Conservation (phyloP, 164 flowering plant genomes). For the Stephania yunnanensis region DNA sequence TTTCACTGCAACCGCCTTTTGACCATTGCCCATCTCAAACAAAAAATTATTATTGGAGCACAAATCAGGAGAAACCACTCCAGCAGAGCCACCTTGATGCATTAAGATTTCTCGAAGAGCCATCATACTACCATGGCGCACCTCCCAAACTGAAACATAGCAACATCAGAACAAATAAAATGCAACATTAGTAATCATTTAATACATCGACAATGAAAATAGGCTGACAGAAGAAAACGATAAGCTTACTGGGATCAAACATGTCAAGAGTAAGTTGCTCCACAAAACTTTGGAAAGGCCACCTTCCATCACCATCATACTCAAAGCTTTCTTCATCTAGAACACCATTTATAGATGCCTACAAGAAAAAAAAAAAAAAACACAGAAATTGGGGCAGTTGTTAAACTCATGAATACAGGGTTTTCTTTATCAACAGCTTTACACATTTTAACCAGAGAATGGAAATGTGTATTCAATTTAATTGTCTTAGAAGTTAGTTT, state of each 20-base stretch:
- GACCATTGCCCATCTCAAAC: slow-evolving; percentile 26
- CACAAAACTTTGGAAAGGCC: slow-evolving; percentile 86
- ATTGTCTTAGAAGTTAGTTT: no score
- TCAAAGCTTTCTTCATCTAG: slow-evolving; percentile 56
- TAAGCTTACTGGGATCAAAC: slow-evolving; percentile 79
- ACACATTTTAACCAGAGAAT: no score
- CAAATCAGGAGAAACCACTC: slow-evolving; percentile 51
- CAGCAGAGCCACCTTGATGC: slow-evolving; percentile 87
- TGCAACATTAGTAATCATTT: slow-evolving; percentile 7
- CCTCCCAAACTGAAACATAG: slow-evolving; percentile 76
- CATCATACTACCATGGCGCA: slow-evolving; percentile 97
- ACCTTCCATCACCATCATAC: slow-evolving; percentile 60
- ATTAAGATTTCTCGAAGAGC: slow-evolving; percentile 90
- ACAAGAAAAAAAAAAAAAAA: slow-evolving; percentile 9
- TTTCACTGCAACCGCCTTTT: slow-evolving; percentile 23
- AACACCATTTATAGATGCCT: slow-evolving; percentile 42
- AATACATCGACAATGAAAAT: not conserved
- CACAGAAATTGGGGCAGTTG: not conserved
- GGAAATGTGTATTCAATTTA: no score
- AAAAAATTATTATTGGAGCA: slow-evolving; percentile 25
- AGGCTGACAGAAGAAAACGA: slow-evolving; percentile 10
- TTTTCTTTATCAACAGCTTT: no score
- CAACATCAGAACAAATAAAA: not conserved
- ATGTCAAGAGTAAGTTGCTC: slow-evolving; percentile 88
- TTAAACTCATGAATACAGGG: no score